Evolutionary conservation across 2,329 filamentous ascomycete genomes (phyloP).

Genomic region (Colletotrichum acutatum): DNA sequence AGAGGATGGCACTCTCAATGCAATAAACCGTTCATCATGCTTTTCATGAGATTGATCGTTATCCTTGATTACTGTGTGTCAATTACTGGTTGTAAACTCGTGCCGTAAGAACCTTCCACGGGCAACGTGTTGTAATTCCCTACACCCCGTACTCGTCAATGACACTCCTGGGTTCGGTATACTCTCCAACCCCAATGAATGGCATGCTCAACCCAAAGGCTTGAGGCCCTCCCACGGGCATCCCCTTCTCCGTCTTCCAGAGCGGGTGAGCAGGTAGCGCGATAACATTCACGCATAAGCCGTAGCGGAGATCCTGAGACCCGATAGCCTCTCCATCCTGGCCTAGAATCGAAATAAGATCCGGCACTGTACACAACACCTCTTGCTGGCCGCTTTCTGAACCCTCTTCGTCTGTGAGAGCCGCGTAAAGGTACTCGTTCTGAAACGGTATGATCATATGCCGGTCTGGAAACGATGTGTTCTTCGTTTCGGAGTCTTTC

Average conservation of each 20-base stretch:
- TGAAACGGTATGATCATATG: conserved; percentile 54
- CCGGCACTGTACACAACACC: conserved; percentile 49
- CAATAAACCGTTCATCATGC: too few species aligned
- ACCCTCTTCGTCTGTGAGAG: conserved; percentile 44
- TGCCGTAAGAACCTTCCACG: background rate
- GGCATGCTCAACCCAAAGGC: conserved; percentile 46
- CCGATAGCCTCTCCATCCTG: conserved; percentile 61
- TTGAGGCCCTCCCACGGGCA: conserved; percentile 48
- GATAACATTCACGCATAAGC: conserved; percentile 61
- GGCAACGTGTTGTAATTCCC: background rate
- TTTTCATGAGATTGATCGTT: accelerated
- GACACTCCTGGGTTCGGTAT: conserved; percentile 11
- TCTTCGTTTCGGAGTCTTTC: conserved; percentile 36
- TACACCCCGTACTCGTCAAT: conserved; percentile 3
- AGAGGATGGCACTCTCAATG: background rate
- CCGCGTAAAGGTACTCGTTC: conserved; percentile 54
- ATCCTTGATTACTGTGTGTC: background rate
- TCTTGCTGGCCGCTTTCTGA: conserved; percentile 42
- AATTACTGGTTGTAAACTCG: too few species aligned
- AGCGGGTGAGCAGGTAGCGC: conserved; percentile 60
- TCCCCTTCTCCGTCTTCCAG: conserved; percentile 55
- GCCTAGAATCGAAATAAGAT: conserved; percentile 50
- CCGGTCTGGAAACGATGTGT: conserved; percentile 32
- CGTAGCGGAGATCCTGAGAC: conserved; percentile 62
- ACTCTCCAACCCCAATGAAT: conserved; percentile 24